Evolutionary conservation across 2,329 filamentous ascomycete genomes (phyloP), one percentile per base, ranked within the genome.

Genomic region (Hypoxylon sp.): DNA sequence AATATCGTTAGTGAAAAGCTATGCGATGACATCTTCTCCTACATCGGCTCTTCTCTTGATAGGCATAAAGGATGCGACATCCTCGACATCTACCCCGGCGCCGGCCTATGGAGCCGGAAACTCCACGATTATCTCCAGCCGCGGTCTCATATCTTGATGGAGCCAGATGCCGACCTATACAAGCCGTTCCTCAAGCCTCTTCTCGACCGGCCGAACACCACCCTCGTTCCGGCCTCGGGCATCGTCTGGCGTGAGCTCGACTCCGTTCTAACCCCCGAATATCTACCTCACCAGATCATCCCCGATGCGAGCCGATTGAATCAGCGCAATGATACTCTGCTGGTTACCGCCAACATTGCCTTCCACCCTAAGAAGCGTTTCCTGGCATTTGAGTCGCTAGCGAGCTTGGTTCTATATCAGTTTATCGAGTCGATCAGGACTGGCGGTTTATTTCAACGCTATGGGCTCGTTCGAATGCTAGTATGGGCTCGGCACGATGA

Each of bases 1-100:
- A 87, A 90, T 69, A 78, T 91, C 24, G 81, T 86, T 15, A 83
- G 82, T 73, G 80, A 85, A 13, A 72, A 79, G 37, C 80, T 90
- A 15, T 88, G 86, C 70, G 82, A 93, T 75, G 90, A 95, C 73
- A 82, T 92, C 13, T 74, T 97, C 50, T 77, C 87, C 6, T 92
- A 92, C 67, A 81, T 97, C n/a, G 88, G 87, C 2, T 86, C 87
- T 0, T 89, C 89, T 2, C 85, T 98, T 17, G 82, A 88, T 35
- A 87, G 88, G 48, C 91, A 96, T 78, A 82, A 84, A 54, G 92
- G 93, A 59, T 94, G 94, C 80, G 94, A 97, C 74, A 86, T 98
- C 48, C 83, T 99, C 74, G 95, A 98, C 76, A 83, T 97, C 62
- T 93, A 94, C 78, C 95, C 95, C 0, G 94, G 94, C 13, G 82